These are phyloP conservation scores for Rhizopogon salebrosus DNA, from an alignment of 768 basidiomycete genomes.

Conservation along the genomic window DNA sequence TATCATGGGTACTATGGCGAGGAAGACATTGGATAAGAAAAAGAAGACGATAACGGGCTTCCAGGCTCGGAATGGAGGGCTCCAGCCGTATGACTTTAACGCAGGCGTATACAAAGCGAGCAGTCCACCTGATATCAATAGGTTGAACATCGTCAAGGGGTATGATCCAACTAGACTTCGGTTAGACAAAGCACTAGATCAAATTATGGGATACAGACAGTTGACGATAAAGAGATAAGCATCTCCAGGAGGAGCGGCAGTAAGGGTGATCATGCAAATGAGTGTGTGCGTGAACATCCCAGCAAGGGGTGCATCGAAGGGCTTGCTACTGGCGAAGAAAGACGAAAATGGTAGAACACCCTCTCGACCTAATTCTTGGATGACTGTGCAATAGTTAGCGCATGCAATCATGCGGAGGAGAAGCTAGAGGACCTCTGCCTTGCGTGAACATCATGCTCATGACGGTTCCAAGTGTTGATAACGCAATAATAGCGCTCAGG, in stretches of 20 bases:
- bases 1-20: constrained; percentile 56
- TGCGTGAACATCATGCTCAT: constrained; percentile 61
- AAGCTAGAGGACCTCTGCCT: constrained; percentile 46
- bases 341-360: constrained; percentile 61
- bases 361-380: constrained; percentile 71
- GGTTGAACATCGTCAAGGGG: constrained; percentile 52
- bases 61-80: constrained; percentile 60
- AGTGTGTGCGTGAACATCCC: constrained; percentile 61
- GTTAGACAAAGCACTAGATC: background rate
- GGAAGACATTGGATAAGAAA: constrained; percentile 60
- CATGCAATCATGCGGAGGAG: background rate
- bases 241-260: constrained; percentile 63
- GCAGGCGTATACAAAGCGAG: constrained; percentile 50
- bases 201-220: constrained; percentile 33
- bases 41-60: constrained; percentile 46
- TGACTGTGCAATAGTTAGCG: constrained; percentile 35
- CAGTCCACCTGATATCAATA: constrained; percentile 55
- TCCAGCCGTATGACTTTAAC: constrained; percentile 46
- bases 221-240: constrained; percentile 70
- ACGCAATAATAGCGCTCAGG: constrained; percentile 55
- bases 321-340: constrained; percentile 67
- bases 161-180: constrained; percentile 48
- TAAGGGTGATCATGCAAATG: constrained; percentile 49
- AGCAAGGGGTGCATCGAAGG: constrained; percentile 61
- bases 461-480: constrained; percentile 62